Evolutionary conservation across 2,329 filamentous ascomycete species (phyloP), one percentile per base, ranked within the genome.

Genomic region (Fusarium aywerte): DNA sequence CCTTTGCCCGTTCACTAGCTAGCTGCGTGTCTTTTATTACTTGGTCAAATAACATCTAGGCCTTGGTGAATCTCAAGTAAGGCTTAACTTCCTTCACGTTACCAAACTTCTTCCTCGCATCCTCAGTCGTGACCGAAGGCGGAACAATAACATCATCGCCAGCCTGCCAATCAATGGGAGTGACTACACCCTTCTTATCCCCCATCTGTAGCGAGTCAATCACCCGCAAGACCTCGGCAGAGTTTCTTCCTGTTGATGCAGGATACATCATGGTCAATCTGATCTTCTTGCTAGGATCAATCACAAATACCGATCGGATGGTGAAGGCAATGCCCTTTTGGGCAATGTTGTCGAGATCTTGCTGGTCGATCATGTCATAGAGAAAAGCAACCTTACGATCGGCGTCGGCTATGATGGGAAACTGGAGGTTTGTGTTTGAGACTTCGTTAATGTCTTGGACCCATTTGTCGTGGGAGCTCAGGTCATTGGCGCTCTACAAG

Each of bases 131-230:
- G 75, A 97, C 87, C 68, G 84, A 85, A 39, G 93, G 92, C 75
- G 93, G 92, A 63, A 97, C 91, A 77, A 97, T 96, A 69, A 97
- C 93, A 78, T 97, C 93, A 73, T 96, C 90, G 38, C 93, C 93
- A 39, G 89, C 88, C 33, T 89, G 83, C 93, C 93, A 97, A 84
- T 97, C 90, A 80, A 97, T 93, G 36, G 93, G 93, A 49, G 92
- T 95, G 65, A 90, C 92, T 76, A 96, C 82, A 72, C 90, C 90
- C 85, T 95, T 89, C 87, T 92, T 93, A 81, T 97, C 93, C 52
- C 90, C 92, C 39, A 87, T 89, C 84, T 92, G 90, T 65, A 93
- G 86, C 48, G 89, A 91, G 82, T 93, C 90, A 77, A 93, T 81
- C 59, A 92, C 89, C 74, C 90, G 88, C 70, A 93, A 86, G 38